phyloP scores from a whole-genome alignment of 75 land plant genomes.

The Adiantum capillusveneris region DNA sequence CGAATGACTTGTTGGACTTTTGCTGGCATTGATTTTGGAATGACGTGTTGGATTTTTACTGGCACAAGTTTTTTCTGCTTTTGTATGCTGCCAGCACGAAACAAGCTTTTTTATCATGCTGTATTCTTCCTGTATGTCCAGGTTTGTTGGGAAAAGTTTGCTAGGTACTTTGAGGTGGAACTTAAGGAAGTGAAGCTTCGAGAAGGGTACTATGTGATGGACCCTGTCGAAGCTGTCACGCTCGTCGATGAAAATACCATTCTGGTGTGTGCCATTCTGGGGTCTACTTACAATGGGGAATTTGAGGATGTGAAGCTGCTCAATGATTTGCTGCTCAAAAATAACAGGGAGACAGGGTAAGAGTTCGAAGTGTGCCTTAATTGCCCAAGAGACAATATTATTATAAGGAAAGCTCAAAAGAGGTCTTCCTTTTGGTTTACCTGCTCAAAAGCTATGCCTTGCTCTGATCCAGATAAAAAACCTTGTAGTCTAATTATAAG shows the following conservation, averaged over 20 bases:
- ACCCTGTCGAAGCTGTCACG: conserved; percentile 34
- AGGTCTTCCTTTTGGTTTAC: neutral
- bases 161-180: conserved; percentile 39
- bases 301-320: conserved; percentile 28
- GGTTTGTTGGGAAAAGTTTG: conserved; percentile 47
- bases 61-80: neutral
- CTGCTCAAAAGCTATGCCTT: no score
- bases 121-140: conserved; percentile 2
- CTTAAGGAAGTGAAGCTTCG: conserved; percentile 23
- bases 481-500: no score
- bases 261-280: conserved; percentile 15
- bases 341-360: conserved; percentile 20
- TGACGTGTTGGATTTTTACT: neutral
- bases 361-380: no score
- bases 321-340: conserved; percentile 17
- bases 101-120: no score
- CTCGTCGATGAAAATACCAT: conserved; percentile 36
- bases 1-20: no score
- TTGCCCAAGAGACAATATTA: neutral
- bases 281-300: conserved; percentile 25
- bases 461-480: no score
- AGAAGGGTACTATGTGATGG: conserved; percentile 34
- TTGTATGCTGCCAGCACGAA: no score
- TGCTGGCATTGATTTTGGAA: no score
- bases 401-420: neutral